Conservation (phyloP, 495 filamentous ascomycete species). For the Letharia columbiana region DNA sequence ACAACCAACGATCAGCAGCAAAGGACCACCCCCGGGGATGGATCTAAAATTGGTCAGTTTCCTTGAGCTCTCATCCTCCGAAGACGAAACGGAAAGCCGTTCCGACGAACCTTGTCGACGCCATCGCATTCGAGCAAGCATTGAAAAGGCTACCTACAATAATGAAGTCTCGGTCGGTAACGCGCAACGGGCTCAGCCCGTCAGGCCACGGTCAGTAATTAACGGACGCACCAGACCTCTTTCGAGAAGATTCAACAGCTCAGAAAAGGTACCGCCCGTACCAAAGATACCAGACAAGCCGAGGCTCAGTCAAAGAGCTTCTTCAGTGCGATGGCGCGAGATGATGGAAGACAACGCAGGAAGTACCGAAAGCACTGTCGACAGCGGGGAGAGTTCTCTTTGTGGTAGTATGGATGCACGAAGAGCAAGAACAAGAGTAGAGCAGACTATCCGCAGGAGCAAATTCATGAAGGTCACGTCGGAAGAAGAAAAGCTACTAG, state of each 20-base stretch:
- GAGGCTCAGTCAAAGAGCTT: slow-evolving; percentile 18
- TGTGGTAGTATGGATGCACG: slow-evolving; percentile 10
- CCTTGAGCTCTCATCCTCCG: slow-evolving; percentile 23
- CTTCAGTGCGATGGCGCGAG: slow-evolving; percentile 25
- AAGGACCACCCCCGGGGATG: slow-evolving; percentile 5
- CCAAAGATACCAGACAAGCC: slow-evolving; percentile 23
- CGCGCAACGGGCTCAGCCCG: slow-evolving; percentile 19
- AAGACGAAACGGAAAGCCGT: slow-evolving; percentile 17
- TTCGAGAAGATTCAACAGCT: slow-evolving; percentile 16
- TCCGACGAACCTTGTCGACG: slow-evolving; percentile 9
- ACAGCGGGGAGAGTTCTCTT: slow-evolving; percentile 15
- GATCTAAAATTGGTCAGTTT: slow-evolving; percentile 19
- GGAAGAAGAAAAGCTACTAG: slow-evolving; percentile 76
- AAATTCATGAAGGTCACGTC: slow-evolving; percentile 77
- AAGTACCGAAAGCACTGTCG: slow-evolving; percentile 14
- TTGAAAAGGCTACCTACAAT: slow-evolving; percentile 16
- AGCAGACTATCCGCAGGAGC: slow-evolving; percentile 28
- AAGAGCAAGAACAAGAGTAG: slow-evolving; percentile 8
- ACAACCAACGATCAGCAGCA: slow-evolving; percentile 11
- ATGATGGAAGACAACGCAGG: slow-evolving; percentile 18
- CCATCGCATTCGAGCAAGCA: slow-evolving; percentile 19
- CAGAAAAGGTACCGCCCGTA: slow-evolving; percentile 23
- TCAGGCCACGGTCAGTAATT: slow-evolving; percentile 20
- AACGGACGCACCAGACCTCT: slow-evolving; percentile 14
- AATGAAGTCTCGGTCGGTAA: slow-evolving; percentile 17